Percentiles rank a stretch among this genome's conserved stretches.
Conservation (phyloP, 305 asterid species). For the Withania somnifera region DNA sequence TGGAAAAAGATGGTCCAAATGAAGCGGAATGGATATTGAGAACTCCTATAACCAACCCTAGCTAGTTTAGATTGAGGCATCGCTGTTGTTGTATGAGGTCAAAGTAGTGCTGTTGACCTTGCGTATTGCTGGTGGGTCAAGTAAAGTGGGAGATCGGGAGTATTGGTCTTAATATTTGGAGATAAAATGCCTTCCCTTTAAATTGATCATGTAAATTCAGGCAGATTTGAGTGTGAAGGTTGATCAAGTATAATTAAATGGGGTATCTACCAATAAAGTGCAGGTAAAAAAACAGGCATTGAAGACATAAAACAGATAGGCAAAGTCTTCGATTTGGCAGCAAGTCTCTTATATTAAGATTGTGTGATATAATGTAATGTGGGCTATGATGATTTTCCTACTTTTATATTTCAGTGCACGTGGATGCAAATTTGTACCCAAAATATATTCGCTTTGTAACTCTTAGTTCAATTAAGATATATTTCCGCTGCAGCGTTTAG, state of each 20-base stretch:
- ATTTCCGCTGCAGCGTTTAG: not conserved
- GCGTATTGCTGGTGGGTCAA: not conserved
- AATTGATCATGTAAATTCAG: not conserved
- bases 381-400: not conserved
- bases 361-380: not conserved
- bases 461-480: not conserved
- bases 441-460: not conserved
- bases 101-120: not conserved
- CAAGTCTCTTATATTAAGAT: not conserved
- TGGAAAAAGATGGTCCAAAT: not conserved
- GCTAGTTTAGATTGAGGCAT: not conserved
- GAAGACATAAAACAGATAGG: not conserved
- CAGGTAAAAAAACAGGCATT: not conserved
- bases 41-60: not conserved
- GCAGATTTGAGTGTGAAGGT: not conserved
- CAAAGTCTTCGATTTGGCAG: not conserved
- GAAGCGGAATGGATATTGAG: not conserved
- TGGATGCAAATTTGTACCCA: not conserved
- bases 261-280: not conserved
- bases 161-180: not conserved
- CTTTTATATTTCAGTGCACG: not conserved
- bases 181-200: not conserved
- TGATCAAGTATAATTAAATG: not conserved
- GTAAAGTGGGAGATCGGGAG: not conserved
- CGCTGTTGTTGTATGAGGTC: not conserved